Conservation (phyloP, 352 stramenopile genomes). For the Globisporangium okanoganense region DNA sequence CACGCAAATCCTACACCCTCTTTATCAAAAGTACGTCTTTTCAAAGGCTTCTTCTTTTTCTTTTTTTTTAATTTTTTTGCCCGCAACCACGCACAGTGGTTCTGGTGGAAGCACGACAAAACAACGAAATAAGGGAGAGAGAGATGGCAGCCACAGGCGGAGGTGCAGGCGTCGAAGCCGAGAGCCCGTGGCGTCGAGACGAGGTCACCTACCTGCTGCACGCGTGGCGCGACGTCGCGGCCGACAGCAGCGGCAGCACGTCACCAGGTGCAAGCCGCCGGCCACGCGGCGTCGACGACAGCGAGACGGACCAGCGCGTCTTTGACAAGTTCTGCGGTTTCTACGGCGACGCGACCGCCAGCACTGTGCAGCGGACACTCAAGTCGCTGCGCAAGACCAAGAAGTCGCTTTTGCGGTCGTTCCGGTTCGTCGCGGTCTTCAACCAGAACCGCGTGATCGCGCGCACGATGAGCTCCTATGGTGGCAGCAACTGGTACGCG, state of each 20-base stretch:
- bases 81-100: background rate
- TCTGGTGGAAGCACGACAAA: background rate
- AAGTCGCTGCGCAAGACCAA: constrained; percentile 14
- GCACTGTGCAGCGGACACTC: background rate
- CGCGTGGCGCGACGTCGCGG: constrained; percentile 4
- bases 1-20: background rate
- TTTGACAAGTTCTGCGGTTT: constrained; percentile 10
- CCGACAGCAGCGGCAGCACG: background rate
- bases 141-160: background rate
- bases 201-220: constrained; percentile 3
- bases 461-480: constrained; percentile 10
- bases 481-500: constrained; percentile 12
- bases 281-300: background rate
- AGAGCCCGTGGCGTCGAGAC: constrained; percentile 5
- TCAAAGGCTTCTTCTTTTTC: too few species aligned
- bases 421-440: constrained; percentile 15
- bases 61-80: background rate
- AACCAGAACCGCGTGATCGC: constrained; percentile 16
- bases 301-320: background rate
- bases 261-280: background rate
- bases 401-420: constrained; percentile 15
- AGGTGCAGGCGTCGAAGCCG: background rate
- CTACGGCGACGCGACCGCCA: background rate
- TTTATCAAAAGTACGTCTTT: too few species aligned
- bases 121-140: background rate